Base-by-base conservation (phyloP, 1,284 basidiomycete genomes). In the Fomitopsis schrenkii region DNA sequence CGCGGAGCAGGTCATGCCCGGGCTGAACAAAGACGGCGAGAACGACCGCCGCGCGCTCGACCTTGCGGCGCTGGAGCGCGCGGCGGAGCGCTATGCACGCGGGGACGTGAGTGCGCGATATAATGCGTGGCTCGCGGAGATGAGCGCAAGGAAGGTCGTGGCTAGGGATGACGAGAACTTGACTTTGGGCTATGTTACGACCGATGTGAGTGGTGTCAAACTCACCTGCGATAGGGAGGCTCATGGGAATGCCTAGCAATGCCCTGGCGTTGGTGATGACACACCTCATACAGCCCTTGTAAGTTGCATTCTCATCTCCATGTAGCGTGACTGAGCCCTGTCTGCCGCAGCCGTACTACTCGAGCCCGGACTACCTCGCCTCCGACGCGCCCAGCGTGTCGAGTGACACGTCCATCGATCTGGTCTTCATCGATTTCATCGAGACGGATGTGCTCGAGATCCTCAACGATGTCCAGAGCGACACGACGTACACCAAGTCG, bases 161-260 rank as follows among this genome's bases (percentile, higher is more conserved):
- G 73, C 72, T 48, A 70, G 80, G 35, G 75, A 78, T 52, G 61
- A n/a, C 12, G 57, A 68, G 38, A 82, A 86, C 65, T 67, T 83
- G 69, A 90, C 87, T 0, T 71, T 87, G 28, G 90, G 90, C 66
- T 91, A 92, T 70, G 87, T 90, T n/a, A 91, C 90, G 0, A 68
- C 73, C 0, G 90, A 91, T 68, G 87, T 89, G 64, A 70, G 87
- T 72, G 5, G 17, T 42, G 15, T 42, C 53, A 59, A 19, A 22
- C 48, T 38, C 61, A 57, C 55, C 7, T 5, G 50, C 58, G 22
- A 56, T 59, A 30, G 7, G 14, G 12, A 35, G 15, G 50, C 36
- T 46, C 26, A 46, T 56, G 57, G 26, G 55, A 36, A 57, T n/a
- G 48, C 58, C 22, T 57, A 88, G 86, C 74, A 82, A 10, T 91